Evolutionary conservation across 208 protist genomes (phyloP), one percentile per base, ranked within the genome.

Genomic region (Lotmaria passim): DNA sequence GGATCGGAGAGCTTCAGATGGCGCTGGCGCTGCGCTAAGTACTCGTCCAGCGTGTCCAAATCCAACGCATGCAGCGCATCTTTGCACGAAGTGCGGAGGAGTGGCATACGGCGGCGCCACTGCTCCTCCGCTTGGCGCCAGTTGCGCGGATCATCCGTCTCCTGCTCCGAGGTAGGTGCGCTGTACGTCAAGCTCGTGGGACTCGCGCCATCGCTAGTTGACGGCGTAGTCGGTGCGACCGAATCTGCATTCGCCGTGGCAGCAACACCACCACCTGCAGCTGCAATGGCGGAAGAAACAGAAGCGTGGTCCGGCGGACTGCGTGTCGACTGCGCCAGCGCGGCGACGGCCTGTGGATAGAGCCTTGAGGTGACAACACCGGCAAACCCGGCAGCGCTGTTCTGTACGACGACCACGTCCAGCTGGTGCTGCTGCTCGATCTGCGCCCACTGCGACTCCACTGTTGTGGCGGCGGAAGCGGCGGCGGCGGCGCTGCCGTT

Each of bases 1-100:
- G 1, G 24, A 11, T 33, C 21, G 0, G n/a, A 19, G 11, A 0
- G 11, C 55, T 8, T 12, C 33, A 19, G 15, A 17, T 46, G 31
- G 11, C 43, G 51, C 8, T 10, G 41, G 19, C 43, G 36, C 21
- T 43, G 36, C 1, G 7, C n/a, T 11, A 71, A 34, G 34, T 61
- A 71, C 5, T 46, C 41, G 31, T 71, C 53, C 10, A 71, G 65
- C 53, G 55, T 21, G 7, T 17, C 26, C n/a, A 71, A 21, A 26
- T 71, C 53, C 53, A 71, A 15, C 31, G 53, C 51, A 7, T 62
- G 65, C 19, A 71, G 15, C 3, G 65, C 65, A 24, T 71, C 65
- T 31, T 39, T 62, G 17, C 50, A 11, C 3, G 65, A 26, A 3
- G 65, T 62, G 17, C 53, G 36, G 19, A 71, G 33, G 0, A 58